These are phyloP conservation scores for Didymella segeticola DNA, from an alignment of 2,329 filamentous ascomycete species.

Conservation along the genomic window DNA sequence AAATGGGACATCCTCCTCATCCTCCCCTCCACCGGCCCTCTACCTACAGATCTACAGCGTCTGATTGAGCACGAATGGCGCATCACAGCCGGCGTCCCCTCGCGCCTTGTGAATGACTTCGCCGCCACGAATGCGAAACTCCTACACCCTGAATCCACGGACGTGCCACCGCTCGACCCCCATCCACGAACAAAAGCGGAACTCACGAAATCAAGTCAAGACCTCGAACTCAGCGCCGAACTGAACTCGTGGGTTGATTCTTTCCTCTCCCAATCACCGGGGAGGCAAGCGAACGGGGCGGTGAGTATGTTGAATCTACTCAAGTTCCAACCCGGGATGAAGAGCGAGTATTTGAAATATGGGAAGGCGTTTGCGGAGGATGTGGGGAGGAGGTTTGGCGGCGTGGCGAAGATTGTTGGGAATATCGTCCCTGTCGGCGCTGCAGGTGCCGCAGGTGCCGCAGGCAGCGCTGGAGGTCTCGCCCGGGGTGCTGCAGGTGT, in stretches of 20 bases:
- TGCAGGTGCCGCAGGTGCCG: neutral
- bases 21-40: conserved; percentile 35
- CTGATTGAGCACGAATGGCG: conserved; percentile 44
- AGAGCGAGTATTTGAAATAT: conserved; percentile 63
- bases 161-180: conserved; percentile 48
- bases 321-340: conserved; percentile 61
- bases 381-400: conserved; percentile 62
- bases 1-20: conserved; percentile 60
- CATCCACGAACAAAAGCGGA: conserved; percentile 17
- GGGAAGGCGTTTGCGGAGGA: conserved; percentile 59
- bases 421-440: conserved; percentile 53
- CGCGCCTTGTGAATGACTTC: conserved; percentile 49
- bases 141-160: conserved; percentile 45
- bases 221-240: conserved; percentile 62
- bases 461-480: neutral
- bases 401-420: conserved; percentile 67
- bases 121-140: conserved; percentile 46
- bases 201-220: conserved; percentile 52
- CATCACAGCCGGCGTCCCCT: conserved; percentile 54
- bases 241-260: conserved; percentile 59
- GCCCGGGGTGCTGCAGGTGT: no score
- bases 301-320: conserved; percentile 71
- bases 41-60: conserved; percentile 35
- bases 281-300: conserved; percentile 48
- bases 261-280: conserved; percentile 26